These are phyloP conservation scores for Epichloe bromicola DNA, from an alignment of 2,329 filamentous ascomycete species.

Conservation along the genomic window DNA sequence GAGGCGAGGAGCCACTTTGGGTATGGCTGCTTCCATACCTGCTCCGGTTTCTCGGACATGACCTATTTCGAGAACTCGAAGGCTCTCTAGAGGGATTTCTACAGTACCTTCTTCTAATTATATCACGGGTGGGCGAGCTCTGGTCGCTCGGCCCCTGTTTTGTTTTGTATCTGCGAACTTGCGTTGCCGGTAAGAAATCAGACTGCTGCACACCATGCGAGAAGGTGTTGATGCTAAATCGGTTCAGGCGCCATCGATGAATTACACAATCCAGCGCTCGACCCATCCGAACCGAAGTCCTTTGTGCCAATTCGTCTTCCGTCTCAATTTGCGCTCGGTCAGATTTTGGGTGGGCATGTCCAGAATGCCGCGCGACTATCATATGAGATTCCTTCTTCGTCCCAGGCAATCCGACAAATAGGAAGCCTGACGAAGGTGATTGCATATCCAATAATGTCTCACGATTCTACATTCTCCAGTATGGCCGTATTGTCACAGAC, in stretches of 20 bases:
- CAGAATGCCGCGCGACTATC: constrained; percentile 17
- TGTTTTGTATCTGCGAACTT: constrained; percentile 34
- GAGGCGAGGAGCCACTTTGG: constrained; percentile 50
- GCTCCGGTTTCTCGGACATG: constrained; percentile 42
- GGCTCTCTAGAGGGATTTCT: constrained; percentile 41
- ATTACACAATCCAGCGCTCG: constrained; percentile 19
- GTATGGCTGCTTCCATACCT: constrained; percentile 49
- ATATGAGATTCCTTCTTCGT: constrained; percentile 26
- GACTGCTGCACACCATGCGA: constrained; percentile 1
- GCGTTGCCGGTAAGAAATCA: constrained; percentile 26
- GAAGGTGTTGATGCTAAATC: constrained; percentile 8
- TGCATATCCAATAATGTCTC: constrained; percentile 24
- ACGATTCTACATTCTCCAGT: constrained; percentile 19
- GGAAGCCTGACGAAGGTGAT: constrained; percentile 31
- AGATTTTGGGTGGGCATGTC: constrained; percentile 18
- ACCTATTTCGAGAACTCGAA: constrained; percentile 32
- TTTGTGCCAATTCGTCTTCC: constrained; percentile 24
- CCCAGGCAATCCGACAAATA: constrained; percentile 35
- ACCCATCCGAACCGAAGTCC: constrained; percentile 16
- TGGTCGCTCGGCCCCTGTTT: constrained; percentile 36
- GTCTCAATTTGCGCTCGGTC: constrained; percentile 22
- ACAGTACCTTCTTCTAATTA: constrained; percentile 31
- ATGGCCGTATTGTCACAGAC: constrained; percentile 25
- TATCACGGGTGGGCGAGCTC: constrained; percentile 29
- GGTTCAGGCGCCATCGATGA: constrained; percentile 19